Evolutionary conservation across 2,329 filamentous ascomycete species (phyloP).

Genomic region (Beauveria scarabaeidicola): DNA sequence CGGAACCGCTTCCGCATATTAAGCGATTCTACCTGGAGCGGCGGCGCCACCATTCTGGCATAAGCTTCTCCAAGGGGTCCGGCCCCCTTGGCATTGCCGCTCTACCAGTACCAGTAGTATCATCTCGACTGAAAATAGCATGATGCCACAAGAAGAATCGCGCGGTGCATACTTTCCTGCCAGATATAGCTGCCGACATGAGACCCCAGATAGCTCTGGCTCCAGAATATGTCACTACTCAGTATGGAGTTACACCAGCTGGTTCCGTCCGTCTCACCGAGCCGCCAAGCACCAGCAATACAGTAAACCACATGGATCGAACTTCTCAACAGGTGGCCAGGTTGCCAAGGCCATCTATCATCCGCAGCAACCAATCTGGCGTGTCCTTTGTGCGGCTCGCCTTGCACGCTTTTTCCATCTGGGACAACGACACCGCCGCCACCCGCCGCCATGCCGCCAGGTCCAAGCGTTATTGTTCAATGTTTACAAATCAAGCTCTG

Average conservation of each 20-base stretch:
- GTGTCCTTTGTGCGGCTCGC: neutral
- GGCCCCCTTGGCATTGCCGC: neutral
- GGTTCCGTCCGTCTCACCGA: neutral
- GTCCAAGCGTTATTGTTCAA: neutral
- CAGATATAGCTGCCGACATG: neutral
- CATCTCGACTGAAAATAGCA: neutral
- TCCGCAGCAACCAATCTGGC: neutral
- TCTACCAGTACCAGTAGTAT: neutral
- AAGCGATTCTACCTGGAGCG: conserved; percentile 1
- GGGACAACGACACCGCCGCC: conserved; percentile 10
- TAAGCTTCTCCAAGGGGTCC: neutral
- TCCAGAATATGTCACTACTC: neutral
- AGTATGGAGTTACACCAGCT: neutral
- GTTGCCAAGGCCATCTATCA: no score
- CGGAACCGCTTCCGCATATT: conserved; percentile 2
- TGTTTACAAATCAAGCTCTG: neutral
- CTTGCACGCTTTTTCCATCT: neutral
- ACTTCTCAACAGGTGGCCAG: no score
- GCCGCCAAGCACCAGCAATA: neutral
- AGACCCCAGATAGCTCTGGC: no score
- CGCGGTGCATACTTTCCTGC: neutral
- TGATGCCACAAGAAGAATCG: neutral
- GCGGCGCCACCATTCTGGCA: neutral
- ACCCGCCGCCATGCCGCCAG: conserved; percentile 6
- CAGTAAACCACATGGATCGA: neutral